Conservation (phyloP, 768 basidiomycete genomes). For the Zangia roseola region DNA sequence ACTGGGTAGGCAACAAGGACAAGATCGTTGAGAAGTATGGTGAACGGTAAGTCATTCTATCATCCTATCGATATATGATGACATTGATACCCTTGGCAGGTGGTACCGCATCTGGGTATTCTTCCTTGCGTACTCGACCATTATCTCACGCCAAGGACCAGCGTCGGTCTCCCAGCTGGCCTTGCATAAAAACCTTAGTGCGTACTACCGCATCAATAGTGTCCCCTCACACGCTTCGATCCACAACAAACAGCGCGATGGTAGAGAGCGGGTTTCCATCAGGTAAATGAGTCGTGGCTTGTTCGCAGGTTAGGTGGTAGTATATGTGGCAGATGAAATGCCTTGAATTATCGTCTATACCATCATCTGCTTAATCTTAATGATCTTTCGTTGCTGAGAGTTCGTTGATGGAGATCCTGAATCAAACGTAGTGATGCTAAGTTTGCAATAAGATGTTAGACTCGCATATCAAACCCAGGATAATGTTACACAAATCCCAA, state of each 20-base stretch:
- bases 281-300: conserved; percentile 11
- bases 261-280: conserved; percentile 24
- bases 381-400: neutral
- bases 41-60: conserved; percentile 47
- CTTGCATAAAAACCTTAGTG: conserved; percentile 96
- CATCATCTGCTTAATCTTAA: conserved; percentile 27
- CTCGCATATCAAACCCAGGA: too few species aligned
- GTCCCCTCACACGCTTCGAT: conserved; percentile 80
- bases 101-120: conserved; percentile 97
- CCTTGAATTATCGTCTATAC: conserved; percentile 17
- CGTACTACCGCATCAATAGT: conserved; percentile 87
- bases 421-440: too few species aligned
- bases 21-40: conserved; percentile 88
- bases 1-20: conserved; percentile 94
- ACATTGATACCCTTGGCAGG: conserved; percentile 17
- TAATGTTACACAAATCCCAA: too few species aligned
- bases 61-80: too few species aligned
- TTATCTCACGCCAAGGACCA: conserved; percentile 83
- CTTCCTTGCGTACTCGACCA: conserved; percentile 94
- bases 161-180: conserved; percentile 97
- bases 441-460: too few species aligned
- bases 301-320: neutral
- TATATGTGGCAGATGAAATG: conserved; percentile 10
- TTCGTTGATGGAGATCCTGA: too few species aligned
- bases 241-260: conserved; percentile 49